These are phyloP conservation scores for Capsicum baccatum DNA, from an alignment of 257 asterid genomes.

Conservation along the genomic window DNA sequence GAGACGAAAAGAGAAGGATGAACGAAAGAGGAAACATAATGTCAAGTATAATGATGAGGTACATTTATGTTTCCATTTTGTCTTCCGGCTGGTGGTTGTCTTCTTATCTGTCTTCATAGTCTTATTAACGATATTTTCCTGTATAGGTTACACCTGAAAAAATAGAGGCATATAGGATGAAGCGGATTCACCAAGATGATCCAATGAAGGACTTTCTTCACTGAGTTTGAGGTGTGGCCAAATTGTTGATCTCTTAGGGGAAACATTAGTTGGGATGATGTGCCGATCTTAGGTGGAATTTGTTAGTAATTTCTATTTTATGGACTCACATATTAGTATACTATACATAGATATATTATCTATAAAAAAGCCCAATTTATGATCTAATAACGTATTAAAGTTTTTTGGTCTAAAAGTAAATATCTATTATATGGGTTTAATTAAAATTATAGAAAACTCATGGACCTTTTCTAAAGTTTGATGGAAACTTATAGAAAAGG, in stretches of 20 bases:
- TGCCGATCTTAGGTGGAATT: background rate
- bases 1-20: conserved; percentile 82
- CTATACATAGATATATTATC: too few species aligned
- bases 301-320: too few species aligned
- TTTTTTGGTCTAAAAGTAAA: too few species aligned
- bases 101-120: conserved; percentile 9
- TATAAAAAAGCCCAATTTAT: too few species aligned
- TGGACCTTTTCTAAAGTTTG: too few species aligned
- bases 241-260: conserved; percentile 5
- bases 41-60: conserved; percentile 95
- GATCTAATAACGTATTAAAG: too few species aligned
- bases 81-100: background rate
- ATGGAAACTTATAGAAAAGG: too few species aligned
- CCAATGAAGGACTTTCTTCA: conserved; percentile 75
- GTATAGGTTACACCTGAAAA: conserved; percentile 70
- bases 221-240: conserved; percentile 30
- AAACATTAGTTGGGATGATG: conserved; percentile 10
- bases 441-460: too few species aligned
- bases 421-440: too few species aligned
- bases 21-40: conserved; percentile 84
- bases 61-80: conserved; percentile 7
- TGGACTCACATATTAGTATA: too few species aligned
- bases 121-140: conserved; percentile 27
- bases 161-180: conserved; percentile 80
- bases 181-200: conserved; percentile 68